Evolutionary conservation across 148 eudicot species (phyloP).

Genomic region (Salicornia ramosissima): DNA sequence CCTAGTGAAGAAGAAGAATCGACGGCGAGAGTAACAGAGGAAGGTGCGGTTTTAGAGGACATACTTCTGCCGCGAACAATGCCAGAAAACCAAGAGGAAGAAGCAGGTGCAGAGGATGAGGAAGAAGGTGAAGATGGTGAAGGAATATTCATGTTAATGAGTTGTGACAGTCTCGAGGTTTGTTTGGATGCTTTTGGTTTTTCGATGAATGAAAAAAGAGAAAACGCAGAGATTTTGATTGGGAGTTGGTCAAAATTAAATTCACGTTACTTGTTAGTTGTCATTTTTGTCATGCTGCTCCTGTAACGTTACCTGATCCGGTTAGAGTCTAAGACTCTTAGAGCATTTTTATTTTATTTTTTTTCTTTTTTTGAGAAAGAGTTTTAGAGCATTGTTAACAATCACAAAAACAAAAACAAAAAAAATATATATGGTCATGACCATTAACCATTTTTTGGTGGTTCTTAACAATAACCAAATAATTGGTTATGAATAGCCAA

Average conservation of each 20-base stretch:
- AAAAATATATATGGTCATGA: too few species aligned
- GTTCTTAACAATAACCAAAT: too few species aligned
- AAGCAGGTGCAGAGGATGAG: slow-evolving; percentile 12
- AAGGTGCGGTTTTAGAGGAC: slow-evolving; percentile 26
- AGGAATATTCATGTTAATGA: slow-evolving; percentile 31
- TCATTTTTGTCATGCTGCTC: background rate
- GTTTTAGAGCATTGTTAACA: too few species aligned
- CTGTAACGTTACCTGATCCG: too few species aligned
- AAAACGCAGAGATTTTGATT: background rate
- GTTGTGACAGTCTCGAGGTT: background rate
- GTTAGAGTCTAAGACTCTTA: too few species aligned
- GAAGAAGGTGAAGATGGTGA: slow-evolving; percentile 19
- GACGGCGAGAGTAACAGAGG: slow-evolving; percentile 30
- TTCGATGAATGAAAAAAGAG: background rate
- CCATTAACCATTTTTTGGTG: too few species aligned
- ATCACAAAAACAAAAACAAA: too few species aligned
- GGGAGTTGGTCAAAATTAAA: background rate
- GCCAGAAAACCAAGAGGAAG: slow-evolving; percentile 33
- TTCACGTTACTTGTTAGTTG: background rate
- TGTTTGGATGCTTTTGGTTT: background rate
- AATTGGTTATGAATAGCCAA: too few species aligned
- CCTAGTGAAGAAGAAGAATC: slow-evolving; percentile 24
- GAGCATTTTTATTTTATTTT: too few species aligned
- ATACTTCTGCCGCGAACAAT: slow-evolving; percentile 27
- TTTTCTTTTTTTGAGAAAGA: too few species aligned